Evolutionary conservation across 176 grass and related monocot species (phyloP), one percentile per base, ranked within the genome.

Genomic region (Ensete glaucum): DNA sequence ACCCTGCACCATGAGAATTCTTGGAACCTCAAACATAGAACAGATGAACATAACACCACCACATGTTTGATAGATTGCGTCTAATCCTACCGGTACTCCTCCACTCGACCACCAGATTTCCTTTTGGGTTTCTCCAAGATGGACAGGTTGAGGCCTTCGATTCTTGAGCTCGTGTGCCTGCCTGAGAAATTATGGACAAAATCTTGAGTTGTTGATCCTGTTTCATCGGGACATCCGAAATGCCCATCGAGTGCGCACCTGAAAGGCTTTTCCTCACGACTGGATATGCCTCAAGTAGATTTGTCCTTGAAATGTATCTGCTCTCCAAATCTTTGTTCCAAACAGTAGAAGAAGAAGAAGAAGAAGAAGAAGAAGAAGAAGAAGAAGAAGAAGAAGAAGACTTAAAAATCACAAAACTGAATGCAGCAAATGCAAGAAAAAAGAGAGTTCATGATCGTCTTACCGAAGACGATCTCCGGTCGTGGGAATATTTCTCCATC

Each of bases 191-290:
- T 62, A 9, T 64, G 59, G 34, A 27, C 63, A 56, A 69, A 21
- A 73, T 54, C 21, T 20, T 5, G 50, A 73, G 63, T 11, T 65
- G 21, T 11, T 27, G 63, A 65, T 65, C 19, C 26, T 73, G 50
- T 52, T 73, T 73, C 51, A 73, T 6, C 13, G 17, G 12, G 13
- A 14, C n/a, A 54, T 11, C 16, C 15, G 52, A 27, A 74, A 72
- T 72, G 48, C 8, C n/a, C 53, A 53, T 57, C 7, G 70, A 79
- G 15, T 15, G 1, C 69, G 52, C 8, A 92, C 89, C 93, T 85
- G 93, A 93, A 71, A 88, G 79, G 66, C 88, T 89, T 81, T 97
- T 97, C 51, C 90, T 86, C 52, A 90, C 73, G 13, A 79, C 69
- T 22, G 94, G 59, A 59, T 86, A 79, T 13, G 84, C 53, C 2